phyloP scores from a whole-genome alignment of 208 protist species.

The Polymyxa betae region DNA sequence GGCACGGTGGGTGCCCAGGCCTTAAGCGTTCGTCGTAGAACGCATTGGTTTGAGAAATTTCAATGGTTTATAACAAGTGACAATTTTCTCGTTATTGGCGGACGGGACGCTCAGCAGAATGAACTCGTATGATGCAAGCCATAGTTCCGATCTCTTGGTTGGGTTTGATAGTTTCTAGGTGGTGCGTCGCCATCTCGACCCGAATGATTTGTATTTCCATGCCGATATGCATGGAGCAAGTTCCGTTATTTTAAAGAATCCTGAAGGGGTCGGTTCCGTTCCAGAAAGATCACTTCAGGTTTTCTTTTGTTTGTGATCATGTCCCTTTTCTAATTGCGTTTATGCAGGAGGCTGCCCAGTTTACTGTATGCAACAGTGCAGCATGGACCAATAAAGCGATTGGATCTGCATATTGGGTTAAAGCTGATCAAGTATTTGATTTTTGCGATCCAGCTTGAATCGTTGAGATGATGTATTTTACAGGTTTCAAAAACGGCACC shows the following conservation, averaged over 20 bases:
- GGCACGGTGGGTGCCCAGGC: not conserved
- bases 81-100: conserved; percentile 44
- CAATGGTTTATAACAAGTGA: conserved; percentile 50
- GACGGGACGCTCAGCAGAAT: conserved; percentile 25
- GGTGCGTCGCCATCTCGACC: not conserved
- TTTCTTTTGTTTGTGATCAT: not conserved
- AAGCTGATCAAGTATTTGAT: conserved; percentile 16
- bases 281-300: not conserved
- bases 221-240: conserved; percentile 38
- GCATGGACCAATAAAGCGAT: not conserved
- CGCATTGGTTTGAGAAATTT: conserved; percentile 53
- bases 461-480: not conserved
- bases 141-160: not conserved
- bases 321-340: not conserved
- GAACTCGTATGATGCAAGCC: not conserved
- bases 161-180: too few relatives aligned
- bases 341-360: conserved; percentile 10
- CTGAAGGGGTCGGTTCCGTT: not conserved
- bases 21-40: not conserved
- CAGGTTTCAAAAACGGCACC: conserved; percentile 47
- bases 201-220: conserved; percentile 44
- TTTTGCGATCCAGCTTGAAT: not conserved
- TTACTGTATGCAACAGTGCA: not conserved
- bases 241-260: conserved; percentile 9
- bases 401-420: conserved; percentile 25